Percentiles rank a stretch among this genome's conserved stretches.
Conservation (phyloP, 2,329 filamentous ascomycete genomes). For the Zarea fungicola region DNA sequence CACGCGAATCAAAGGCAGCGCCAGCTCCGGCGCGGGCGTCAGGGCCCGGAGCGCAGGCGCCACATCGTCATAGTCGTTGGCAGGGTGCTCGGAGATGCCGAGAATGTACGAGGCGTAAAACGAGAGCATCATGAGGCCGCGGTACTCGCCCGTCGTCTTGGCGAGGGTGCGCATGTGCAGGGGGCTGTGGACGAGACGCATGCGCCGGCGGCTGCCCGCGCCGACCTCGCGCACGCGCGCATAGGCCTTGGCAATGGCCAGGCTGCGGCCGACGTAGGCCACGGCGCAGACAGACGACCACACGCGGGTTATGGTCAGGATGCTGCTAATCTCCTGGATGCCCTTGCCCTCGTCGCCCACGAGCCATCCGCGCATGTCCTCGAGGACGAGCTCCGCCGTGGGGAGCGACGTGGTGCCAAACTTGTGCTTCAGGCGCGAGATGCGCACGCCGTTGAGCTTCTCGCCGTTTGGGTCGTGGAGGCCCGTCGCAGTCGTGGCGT, state of each 20-base stretch:
- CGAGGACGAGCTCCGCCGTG: slow-evolving; percentile 65
- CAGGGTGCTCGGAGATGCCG: slow-evolving; percentile 46
- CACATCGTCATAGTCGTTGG: slow-evolving; percentile 1
- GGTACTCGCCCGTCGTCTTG: slow-evolving; percentile 49
- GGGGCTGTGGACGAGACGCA: slow-evolving; percentile 45
- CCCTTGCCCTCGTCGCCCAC: slow-evolving; percentile 63
- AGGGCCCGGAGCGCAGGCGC: slow-evolving; percentile 24
- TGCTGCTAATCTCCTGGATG: slow-evolving; percentile 60
- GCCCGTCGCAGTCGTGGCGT: slow-evolving; percentile 26
- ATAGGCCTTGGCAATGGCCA: slow-evolving; percentile 54
- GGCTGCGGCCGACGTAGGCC: slow-evolving; percentile 49
- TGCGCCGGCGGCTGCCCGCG: slow-evolving; percentile 36
- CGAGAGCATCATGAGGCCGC: slow-evolving; percentile 49
- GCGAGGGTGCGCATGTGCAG: slow-evolving; percentile 57
- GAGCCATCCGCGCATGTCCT: slow-evolving; percentile 58
- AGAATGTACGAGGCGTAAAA: slow-evolving; percentile 51
- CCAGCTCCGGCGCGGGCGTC: slow-evolving; percentile 28
- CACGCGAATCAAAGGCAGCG: slow-evolving; percentile 46
- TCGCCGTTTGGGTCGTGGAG: slow-evolving; percentile 22
- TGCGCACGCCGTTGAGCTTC: slow-evolving; percentile 61
- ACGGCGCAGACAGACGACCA: slow-evolving; percentile 51
- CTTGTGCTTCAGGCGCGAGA: slow-evolving; percentile 68
- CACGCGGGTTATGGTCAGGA: slow-evolving; percentile 63
- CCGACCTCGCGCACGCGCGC: slow-evolving; percentile 51
- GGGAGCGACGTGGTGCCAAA: slow-evolving; percentile 65